Evolutionary conservation across 306 rosid genomes (phyloP).

Genomic region (Pterocarpus macrocarpus): DNA sequence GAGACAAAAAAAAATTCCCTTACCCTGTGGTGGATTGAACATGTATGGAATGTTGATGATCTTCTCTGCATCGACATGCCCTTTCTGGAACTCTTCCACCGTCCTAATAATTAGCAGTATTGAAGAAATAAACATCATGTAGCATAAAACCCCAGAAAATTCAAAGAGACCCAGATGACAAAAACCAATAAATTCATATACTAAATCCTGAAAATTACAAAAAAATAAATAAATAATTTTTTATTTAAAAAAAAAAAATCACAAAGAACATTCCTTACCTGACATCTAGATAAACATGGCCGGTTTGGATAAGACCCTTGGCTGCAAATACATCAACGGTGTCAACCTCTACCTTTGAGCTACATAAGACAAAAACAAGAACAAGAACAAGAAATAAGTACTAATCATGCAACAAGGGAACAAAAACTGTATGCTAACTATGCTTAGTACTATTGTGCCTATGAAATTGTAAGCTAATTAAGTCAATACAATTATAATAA

Average conservation of each 20-base stretch:
- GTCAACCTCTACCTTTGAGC: conserved; percentile 62
- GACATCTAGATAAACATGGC: conserved; percentile 75
- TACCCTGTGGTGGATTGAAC: conserved; percentile 77
- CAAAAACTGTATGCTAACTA: background rate
- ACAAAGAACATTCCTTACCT: conserved; percentile 54
- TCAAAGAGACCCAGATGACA: background rate
- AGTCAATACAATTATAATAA: background rate
- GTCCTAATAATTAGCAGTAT: conserved; percentile 58
- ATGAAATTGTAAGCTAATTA: background rate
- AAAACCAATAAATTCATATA: background rate
- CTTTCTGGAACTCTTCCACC: conserved; percentile 79
- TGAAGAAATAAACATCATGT: background rate
- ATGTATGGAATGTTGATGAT: conserved; percentile 78
- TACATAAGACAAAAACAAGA: conserved; percentile 47
- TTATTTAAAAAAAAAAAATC: background rate
- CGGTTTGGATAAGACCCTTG: conserved; percentile 61
- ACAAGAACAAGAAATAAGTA: conserved; percentile 22
- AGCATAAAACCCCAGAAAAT: background rate
- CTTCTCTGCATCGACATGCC: conserved; percentile 74
- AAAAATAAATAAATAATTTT: too few relatives aligned
- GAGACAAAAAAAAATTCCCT: background rate
- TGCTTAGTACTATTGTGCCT: background rate
- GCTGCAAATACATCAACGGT: conserved; percentile 75
- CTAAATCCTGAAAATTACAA: background rate
- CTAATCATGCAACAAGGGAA: background rate